Base-by-base conservation (phyloP, 805 yeast genomes). In the Ascoidea tarda region DNA sequence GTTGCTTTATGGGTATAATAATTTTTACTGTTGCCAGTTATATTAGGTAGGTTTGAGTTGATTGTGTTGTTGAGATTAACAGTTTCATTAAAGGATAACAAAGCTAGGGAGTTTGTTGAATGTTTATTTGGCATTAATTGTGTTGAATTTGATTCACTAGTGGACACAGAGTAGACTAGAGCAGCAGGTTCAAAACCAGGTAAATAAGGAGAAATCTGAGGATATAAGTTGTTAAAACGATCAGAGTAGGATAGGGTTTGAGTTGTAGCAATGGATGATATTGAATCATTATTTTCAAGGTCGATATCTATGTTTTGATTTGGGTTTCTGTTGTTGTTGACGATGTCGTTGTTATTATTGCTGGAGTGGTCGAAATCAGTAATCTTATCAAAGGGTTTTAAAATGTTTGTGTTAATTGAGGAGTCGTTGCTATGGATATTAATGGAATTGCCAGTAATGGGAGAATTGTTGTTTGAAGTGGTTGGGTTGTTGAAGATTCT, bases 171-270 rank as follows among this genome's bases (percentile, higher is more conserved):
- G n/a, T 58, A 61, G 1, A 50, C 32, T n/a, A 78, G 62, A 0
- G 86, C 86, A 2, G 82, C 87, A 2, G 81, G 78, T 59, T 84
- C 89, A 1, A 49, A 56, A 0, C 90, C 90, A 0, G 89, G 89
- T 0, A 73, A 57, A 6, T 55, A 62, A 0, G 63, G 62, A 6
- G 84, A 79, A 61, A 83, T 84, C 57, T 71, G 76, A 1, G 89
- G 88, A 16, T 70, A 67, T 38, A 66, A 45, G 54, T 72, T 50
- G 12, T 32, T 46, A 1, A 33, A 32, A 16, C 45, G 44, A 6
- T 14, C 14, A 8, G 16, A 33, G 6, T 50, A 42, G 28, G 73
- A 66, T 52, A 72, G 78, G 1, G 69, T 54, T 55, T 89, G 63
- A 4, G 91, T 87, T 2, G 84, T 70, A 51, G 90, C 62, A 4